These are phyloP conservation scores for Taphrina populina DNA, from an alignment of 1,139 yeast genomes.

Conservation along the genomic window DNA sequence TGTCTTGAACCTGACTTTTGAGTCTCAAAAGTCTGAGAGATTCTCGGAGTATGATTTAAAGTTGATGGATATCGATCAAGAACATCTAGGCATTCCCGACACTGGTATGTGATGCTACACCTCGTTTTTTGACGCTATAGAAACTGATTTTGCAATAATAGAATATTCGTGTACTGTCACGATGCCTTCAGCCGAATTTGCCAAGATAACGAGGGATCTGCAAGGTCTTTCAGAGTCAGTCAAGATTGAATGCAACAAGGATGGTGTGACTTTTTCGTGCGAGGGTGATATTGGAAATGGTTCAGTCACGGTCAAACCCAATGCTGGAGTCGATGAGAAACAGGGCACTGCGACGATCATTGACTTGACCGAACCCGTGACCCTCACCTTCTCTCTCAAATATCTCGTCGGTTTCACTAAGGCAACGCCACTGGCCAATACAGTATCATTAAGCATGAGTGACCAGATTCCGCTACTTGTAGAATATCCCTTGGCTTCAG, in stretches of 20 bases:
- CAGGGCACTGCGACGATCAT: constrained; percentile 74
- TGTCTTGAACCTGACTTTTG: constrained; percentile 75
- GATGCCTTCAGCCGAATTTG: constrained; percentile 84
- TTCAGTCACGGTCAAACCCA: constrained; percentile 73
- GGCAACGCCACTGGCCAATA: constrained; percentile 74
- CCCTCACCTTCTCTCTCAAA: constrained; percentile 85
- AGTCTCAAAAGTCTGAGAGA: constrained; percentile 74
- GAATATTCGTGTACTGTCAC: constrained; percentile 78
- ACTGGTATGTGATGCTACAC: constrained; percentile 50
- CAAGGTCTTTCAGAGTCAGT: constrained; percentile 82
- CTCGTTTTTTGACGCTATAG: background rate
- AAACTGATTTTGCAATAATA: background rate
- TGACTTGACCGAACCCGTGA: constrained; percentile 81
- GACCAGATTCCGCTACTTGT: constrained; percentile 92
- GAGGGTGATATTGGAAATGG: constrained; percentile 95
- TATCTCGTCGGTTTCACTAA: constrained; percentile 87
- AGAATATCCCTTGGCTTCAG: constrained; percentile 66
- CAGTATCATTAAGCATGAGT: constrained; percentile 80
- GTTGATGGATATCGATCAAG: constrained; percentile 95
- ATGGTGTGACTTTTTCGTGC: constrained; percentile 82
- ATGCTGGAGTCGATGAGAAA: constrained; percentile 63
- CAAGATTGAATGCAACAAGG: constrained; percentile 83
- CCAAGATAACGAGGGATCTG: constrained; percentile 86
- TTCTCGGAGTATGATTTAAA: constrained; percentile 89
- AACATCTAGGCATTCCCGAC: constrained; percentile 89